Conservation (phyloP, 1,284 basidiomycete species). For the Tylopilus sp. region DNA sequence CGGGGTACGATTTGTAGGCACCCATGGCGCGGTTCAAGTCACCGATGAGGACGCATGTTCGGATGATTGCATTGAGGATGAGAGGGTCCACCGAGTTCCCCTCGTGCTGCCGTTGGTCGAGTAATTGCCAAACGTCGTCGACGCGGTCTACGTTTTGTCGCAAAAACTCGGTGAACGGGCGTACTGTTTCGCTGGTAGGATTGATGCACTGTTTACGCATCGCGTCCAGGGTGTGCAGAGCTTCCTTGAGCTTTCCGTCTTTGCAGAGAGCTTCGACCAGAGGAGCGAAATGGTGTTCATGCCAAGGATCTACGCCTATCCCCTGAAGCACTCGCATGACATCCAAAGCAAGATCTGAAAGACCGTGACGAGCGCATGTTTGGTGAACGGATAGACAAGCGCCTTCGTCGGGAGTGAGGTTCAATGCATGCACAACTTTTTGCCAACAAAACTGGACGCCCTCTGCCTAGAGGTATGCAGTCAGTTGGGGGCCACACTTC, state of each 20-base stretch:
- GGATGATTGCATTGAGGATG: slow-evolving; percentile 63
- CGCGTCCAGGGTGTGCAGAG: slow-evolving; percentile 49
- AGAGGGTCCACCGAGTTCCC: slow-evolving; percentile 52
- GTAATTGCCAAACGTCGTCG: slow-evolving; percentile 61
- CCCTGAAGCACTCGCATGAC: slow-evolving; percentile 54
- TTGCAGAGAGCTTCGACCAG: slow-evolving; percentile 62
- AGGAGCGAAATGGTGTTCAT: slow-evolving; percentile 68
- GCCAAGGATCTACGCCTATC: slow-evolving; percentile 45
- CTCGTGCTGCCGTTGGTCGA: slow-evolving; percentile 58
- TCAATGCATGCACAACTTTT: slow-evolving; percentile 48
- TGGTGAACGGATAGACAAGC: slow-evolving; percentile 65
- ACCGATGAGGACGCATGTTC: slow-evolving; percentile 55
- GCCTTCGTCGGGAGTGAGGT: slow-evolving; percentile 69
- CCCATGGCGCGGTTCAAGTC: slow-evolving; percentile 78
- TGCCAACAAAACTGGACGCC: slow-evolving; percentile 67
- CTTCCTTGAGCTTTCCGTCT: slow-evolving; percentile 52
- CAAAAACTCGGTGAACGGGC: slow-evolving; percentile 52
- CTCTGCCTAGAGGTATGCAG: slow-evolving; percentile 46
- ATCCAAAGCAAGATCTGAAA: slow-evolving; percentile 63
- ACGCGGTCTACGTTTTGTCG: slow-evolving; percentile 48
- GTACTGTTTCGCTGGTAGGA: slow-evolving; percentile 45
- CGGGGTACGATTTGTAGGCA: slow-evolving; percentile 61
- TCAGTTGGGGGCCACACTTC: slow-evolving; percentile 1
- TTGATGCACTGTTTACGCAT: slow-evolving; percentile 51
- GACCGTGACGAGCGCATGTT: slow-evolving; percentile 67